phyloP scores from a whole-genome alignment of 2,329 filamentous ascomycete species.

The Hypoxylon sp. region DNA sequence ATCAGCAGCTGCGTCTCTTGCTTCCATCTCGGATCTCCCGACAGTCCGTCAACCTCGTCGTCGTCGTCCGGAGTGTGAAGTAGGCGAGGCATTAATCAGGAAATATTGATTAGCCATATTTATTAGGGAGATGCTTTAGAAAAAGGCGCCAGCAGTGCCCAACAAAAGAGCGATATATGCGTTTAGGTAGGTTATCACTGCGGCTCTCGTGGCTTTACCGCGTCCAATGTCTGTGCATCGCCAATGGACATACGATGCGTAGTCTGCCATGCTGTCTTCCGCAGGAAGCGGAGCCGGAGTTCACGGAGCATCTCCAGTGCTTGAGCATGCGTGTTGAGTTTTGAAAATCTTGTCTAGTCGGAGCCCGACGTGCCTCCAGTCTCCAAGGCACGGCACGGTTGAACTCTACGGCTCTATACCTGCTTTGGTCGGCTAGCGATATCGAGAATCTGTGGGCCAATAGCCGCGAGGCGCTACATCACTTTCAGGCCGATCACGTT shows the following conservation, averaged over 20 bases:
- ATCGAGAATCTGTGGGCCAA: conserved; percentile 11
- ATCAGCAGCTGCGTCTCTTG: neutral
- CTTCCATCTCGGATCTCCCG: neutral
- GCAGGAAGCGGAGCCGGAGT: neutral
- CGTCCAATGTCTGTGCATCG: conserved; percentile 1
- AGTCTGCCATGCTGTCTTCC: neutral
- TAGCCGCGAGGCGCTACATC: conserved; percentile 11
- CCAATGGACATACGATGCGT: neutral
- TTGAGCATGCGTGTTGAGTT: too few relatives aligned
- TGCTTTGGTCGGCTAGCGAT: conserved; percentile 21
- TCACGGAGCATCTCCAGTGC: neutral
- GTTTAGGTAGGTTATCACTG: neutral
- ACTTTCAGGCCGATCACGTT: conserved; percentile 21
- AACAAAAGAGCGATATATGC: conserved; percentile 3
- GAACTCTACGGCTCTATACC: conserved; percentile 24
- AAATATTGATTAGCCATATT: neutral
- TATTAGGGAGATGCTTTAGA: neutral
- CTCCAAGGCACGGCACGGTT: conserved; percentile 2
- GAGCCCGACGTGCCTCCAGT: conserved; percentile 7
- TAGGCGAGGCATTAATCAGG: conserved; percentile 2
- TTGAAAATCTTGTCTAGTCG: too few relatives aligned
- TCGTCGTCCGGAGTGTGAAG: neutral
- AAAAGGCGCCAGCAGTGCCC: neutral
- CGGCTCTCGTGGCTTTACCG: conserved; percentile 7
- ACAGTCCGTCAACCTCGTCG: too few relatives aligned